Base-by-base conservation (phyloP, 192 early-diverging fungal genomes). In the Podila verticillata region DNA sequence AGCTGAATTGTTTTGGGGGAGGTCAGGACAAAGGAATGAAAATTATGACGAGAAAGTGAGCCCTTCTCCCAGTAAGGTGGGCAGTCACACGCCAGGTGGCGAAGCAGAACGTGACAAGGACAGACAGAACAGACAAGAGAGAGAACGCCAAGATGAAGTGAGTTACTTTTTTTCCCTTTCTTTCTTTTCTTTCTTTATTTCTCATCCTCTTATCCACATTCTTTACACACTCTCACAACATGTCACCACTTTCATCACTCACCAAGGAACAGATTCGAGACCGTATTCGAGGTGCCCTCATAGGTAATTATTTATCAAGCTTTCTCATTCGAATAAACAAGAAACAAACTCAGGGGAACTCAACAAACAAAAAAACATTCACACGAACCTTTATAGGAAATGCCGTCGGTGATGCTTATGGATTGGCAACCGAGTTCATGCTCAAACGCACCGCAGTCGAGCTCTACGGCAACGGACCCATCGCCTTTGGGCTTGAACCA, bases 341-440 rank as follows among this genome's bases (percentile, higher is more conserved):
- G 17, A 39, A 30, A 9, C 2, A 12, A 2, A 34, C 22, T 8
- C 19, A 3, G 5, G 19, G 20, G 29, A 20, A 22, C n/a, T 5
- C 19, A 54, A 20, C 31, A 15, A 17, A 66, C 4, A 56, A 30
- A 15, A 0, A 48, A 24, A 20, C 6, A 34, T 34, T 10, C 17
- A 22, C 6, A 4, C 22, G 3, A 12, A 54, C 22, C 22, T 5
- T 28, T 35, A 20, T 63, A 84, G 89, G 90, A 26, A 82, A 84
- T 32, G 89, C 88, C 9, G 51, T 91, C 10, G 90, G 89, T 3
- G 91, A 92, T 75, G 89, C 86, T 28, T 70, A 90, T 51, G 90
- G 91, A 7, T 73, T 92, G 13, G 83, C 91, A 1, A 89, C 89
- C 24, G 91, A 92, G 65, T 89, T 89, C 63, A 72, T 91, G 73